Base-by-base conservation (phyloP, 2,329 filamentous ascomycete genomes). In the Alternaria novae-zelandiae region DNA sequence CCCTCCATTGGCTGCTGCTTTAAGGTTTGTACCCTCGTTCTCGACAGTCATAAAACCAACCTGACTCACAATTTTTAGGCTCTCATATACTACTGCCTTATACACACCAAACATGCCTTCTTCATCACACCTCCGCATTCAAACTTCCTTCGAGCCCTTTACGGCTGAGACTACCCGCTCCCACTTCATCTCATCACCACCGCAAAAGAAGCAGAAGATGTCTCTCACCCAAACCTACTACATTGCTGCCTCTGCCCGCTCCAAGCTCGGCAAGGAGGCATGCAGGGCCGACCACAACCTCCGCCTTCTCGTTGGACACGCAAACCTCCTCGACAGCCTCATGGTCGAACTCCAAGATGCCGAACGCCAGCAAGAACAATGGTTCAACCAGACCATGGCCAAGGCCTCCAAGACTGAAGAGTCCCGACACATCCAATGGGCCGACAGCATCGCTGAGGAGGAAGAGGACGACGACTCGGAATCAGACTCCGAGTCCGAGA, bases 211-310 rank as follows among this genome's bases (percentile, higher is more conserved):
- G 84, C 92, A 94, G 83, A 94, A 91, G 84, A 98, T 98, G 96
- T 96, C 92, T 81, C 91, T 98, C 85, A 96, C 95, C 26, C 94
- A 97, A 84, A 98, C 95, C 66, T 99, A 98, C 91, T 97, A 93
- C 86, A 91, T 98, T 76, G 96, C 96, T 80, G 94, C 97, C 87
- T 95, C 94, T 83, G 96, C 96, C 79, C 90, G 96, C 81, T 91
- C 90, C 75, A 99, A 99, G 93, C 94, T 99, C 78, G 94, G 94
- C 70, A 88, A 87, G 69, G 95, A 98, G 85, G 96, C 96, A 85
- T 89, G 90, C 82, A 91, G 91, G 77, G 86, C 93, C 75, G 95
- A 98, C 80, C 96, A 98, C 87, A 90, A 98, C 86, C 92, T 99
- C 68, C 90, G 95, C 79, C 89, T 96, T 49, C 91, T 99, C 65